These are phyloP conservation scores for Breynia disticha DNA, from an alignment of 441 rosid species.

Conservation along the genomic window DNA sequence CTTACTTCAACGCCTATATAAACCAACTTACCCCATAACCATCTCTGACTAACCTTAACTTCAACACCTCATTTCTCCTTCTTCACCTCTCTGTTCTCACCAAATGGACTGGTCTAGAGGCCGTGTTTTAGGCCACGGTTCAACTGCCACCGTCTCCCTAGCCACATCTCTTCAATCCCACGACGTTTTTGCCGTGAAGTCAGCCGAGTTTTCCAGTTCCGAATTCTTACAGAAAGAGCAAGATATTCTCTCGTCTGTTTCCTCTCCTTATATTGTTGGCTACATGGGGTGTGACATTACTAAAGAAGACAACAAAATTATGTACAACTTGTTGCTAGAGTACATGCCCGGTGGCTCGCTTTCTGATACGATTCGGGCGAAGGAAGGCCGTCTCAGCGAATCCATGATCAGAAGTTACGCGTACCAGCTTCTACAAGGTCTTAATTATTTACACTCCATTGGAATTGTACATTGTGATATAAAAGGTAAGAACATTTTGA, in stretches of 20 bases:
- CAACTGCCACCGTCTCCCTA: conserved; percentile 63
- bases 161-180: conserved; percentile 39
- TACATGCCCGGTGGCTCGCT: conserved; percentile 50
- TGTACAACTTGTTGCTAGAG: conserved; percentile 64
- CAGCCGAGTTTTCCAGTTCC: conserved; percentile 32
- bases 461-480: conserved; percentile 72
- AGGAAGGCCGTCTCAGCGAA: conserved; percentile 37
- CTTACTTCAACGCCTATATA: conserved; percentile 6
- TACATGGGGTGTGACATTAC: conserved; percentile 50
- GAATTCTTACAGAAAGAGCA: conserved; percentile 49
- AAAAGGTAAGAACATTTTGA: conserved; percentile 49
- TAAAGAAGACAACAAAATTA: conserved; percentile 18
- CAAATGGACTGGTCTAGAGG: conserved; percentile 72
- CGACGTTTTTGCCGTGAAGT: conserved; percentile 56
- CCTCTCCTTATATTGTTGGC: conserved; percentile 41
- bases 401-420: conserved; percentile 30
- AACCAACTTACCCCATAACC: conserved; percentile 1
- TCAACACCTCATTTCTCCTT: background rate
- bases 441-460: conserved; percentile 48
- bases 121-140: conserved; percentile 52
- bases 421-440: conserved; percentile 43
- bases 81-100: background rate
- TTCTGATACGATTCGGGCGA: conserved; percentile 22
- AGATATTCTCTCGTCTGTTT: conserved; percentile 35
- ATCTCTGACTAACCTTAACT: background rate